These are phyloP conservation scores for Sporothrix variecibatus DNA, from an alignment of 2,329 filamentous ascomycete genomes.

Conservation along the genomic window DNA sequence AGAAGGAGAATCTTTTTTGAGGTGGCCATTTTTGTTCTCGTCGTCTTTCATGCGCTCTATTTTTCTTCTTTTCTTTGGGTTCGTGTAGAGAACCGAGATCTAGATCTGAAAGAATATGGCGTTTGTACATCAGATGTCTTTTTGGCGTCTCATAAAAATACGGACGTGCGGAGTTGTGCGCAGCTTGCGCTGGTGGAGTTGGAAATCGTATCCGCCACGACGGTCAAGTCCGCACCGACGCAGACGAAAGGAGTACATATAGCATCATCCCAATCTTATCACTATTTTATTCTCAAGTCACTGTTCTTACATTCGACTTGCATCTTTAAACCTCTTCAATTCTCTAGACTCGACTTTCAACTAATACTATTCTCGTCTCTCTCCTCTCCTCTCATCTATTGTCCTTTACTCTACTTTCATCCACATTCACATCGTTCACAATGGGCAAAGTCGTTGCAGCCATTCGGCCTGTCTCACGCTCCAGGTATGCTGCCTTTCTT, in stretches of 20 bases:
- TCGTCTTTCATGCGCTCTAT: neutral
- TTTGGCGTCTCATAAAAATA: neutral
- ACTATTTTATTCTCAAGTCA: neutral
- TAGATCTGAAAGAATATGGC: no score
- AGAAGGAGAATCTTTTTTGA: slow-evolving; percentile 36
- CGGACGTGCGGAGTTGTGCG: neutral
- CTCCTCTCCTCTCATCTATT: neutral
- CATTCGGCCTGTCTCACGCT: slow-evolving; percentile 28
- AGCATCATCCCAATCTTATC: neutral
- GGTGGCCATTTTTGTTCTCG: neutral
- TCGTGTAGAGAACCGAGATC: no score
- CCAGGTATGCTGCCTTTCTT: slow-evolving; percentile 21
- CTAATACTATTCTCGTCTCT: neutral
- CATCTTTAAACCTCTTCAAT: neutral
- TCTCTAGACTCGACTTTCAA: neutral
- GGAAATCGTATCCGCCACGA: neutral
- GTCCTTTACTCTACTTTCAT: no score
- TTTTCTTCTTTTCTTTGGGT: neutral
- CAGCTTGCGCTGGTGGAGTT: neutral
- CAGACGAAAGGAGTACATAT: neutral
- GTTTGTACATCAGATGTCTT: neutral
- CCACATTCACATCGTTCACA: neutral
- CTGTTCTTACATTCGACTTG: neutral
- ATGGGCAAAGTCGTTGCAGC: slow-evolving; percentile 30
- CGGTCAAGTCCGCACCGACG: neutral